These are phyloP conservation scores for Phytophthora tentaculata DNA, from an alignment of 352 stramenopile species.

Conservation along the genomic window DNA sequence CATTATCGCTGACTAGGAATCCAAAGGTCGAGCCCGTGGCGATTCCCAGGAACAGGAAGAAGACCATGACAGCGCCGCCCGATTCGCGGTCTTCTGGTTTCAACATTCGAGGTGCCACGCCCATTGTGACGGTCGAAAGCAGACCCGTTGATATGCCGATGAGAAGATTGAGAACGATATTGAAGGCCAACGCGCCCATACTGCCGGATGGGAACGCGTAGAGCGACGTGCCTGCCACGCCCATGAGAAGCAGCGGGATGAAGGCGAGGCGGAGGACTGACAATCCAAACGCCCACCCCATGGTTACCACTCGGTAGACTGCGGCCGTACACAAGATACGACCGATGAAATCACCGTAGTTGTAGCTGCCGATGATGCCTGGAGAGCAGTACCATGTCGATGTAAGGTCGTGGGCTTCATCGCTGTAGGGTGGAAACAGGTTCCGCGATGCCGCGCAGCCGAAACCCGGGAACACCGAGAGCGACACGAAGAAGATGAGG, in stretches of 20 bases:
- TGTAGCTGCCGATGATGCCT: constrained; percentile 65
- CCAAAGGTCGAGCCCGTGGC: constrained; percentile 55
- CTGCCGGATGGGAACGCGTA: constrained; percentile 54
- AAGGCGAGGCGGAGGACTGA: constrained; percentile 53
- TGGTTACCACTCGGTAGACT: constrained; percentile 60
- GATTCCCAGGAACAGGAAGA: constrained; percentile 65
- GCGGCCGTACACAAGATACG: constrained; percentile 50
- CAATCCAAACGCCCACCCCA: constrained; percentile 46
- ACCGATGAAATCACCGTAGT: constrained; percentile 70
- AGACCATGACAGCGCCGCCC: constrained; percentile 63
- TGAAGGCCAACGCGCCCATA: constrained; percentile 41
- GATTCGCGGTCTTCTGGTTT: constrained; percentile 62
- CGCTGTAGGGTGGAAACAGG: constrained; percentile 32
- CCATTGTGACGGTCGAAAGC: constrained; percentile 70
- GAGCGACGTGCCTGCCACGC: constrained; percentile 54
- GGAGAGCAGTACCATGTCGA: constrained; percentile 56
- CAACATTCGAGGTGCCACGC: constrained; percentile 54
- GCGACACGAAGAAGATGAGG: constrained; percentile 67
- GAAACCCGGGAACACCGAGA: constrained; percentile 60
- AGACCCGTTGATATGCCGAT: constrained; percentile 67
- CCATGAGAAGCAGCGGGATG: constrained; percentile 68
- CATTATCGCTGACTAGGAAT: constrained; percentile 54
- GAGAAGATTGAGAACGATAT: constrained; percentile 53
- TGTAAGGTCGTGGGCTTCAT: constrained; percentile 27
- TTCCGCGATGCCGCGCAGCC: constrained; percentile 48